Evolutionary conservation across 2,329 filamentous ascomycete genomes (phyloP).

Genomic region (Aplosporella prunicola): DNA sequence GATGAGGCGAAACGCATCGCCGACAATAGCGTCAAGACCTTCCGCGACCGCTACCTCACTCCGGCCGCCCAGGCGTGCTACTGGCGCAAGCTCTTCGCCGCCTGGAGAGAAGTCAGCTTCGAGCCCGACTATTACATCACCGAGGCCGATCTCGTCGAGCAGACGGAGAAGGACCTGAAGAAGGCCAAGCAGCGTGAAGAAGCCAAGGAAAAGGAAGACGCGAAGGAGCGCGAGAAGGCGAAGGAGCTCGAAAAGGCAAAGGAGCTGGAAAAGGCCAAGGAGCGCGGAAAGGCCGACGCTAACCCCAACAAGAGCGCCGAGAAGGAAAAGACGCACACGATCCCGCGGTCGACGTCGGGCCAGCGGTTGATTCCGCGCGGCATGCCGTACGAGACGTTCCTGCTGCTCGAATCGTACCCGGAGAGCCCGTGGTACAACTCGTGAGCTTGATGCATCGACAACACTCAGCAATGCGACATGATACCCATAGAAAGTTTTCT

Average conservation of each 20-base stretch:
- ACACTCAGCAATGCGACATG: too few relatives aligned
- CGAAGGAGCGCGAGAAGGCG: background rate
- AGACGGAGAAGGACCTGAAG: slow-evolving; percentile 4
- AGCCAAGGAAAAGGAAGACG: background rate
- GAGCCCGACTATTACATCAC: slow-evolving; percentile 14
- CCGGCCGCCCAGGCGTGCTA: slow-evolving; percentile 48
- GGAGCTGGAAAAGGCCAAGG: slow-evolving; percentile 1
- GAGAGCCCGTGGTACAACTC: slow-evolving; percentile 12
- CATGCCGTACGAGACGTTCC: slow-evolving; percentile 8
- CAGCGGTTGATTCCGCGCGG: slow-evolving; percentile 8
- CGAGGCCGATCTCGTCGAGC: slow-evolving; percentile 6
- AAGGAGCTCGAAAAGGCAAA: slow-evolving; percentile 6
- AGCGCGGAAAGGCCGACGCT: slow-evolving; percentile 5
- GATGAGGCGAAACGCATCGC: slow-evolving; percentile 41
- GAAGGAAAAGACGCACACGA: slow-evolving; percentile 1
- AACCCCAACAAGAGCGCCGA: slow-evolving; percentile 3
- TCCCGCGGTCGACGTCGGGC: background rate
- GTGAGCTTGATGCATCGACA: too few relatives aligned
- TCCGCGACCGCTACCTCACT: slow-evolving; percentile 45
- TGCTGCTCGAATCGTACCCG: slow-evolving; percentile 9
- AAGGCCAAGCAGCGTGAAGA: slow-evolving; percentile 1
- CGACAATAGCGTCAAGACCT: slow-evolving; percentile 37
- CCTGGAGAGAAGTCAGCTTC: slow-evolving; percentile 28
- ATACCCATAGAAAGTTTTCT: too few relatives aligned
- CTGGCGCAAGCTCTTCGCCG: slow-evolving; percentile 40